Conservation (phyloP, 2,329 filamentous ascomycete species). For the Blastomyces gilchristii region DNA sequence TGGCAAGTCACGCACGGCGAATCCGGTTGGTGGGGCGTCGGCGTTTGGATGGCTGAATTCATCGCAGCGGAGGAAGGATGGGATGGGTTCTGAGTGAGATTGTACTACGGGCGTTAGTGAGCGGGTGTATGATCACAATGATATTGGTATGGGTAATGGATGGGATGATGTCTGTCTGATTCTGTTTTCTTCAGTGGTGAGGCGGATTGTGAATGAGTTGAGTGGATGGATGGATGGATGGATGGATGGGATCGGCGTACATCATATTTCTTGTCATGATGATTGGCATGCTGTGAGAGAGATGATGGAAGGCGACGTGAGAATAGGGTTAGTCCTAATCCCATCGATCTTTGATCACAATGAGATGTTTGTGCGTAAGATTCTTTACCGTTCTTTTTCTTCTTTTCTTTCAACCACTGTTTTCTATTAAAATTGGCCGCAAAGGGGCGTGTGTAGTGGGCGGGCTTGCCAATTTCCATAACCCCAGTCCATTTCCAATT, state of each 20-base stretch:
- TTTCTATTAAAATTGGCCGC: background rate
- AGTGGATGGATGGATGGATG: background rate
- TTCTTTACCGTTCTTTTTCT: no score
- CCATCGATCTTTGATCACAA: background rate
- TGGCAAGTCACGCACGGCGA: constrained; percentile 51
- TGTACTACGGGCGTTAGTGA: background rate
- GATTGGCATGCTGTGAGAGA: background rate
- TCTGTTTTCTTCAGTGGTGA: background rate
- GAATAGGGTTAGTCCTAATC: background rate
- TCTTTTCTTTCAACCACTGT: no score
- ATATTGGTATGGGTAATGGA: background rate
- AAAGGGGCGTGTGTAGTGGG: background rate
- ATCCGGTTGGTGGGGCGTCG: constrained; percentile 44
- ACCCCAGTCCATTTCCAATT: no score
- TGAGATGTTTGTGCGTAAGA: background rate
- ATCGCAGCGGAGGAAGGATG: background rate
- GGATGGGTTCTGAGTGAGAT: background rate
- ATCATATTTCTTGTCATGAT: background rate
- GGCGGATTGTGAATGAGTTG: background rate
- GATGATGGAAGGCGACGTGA: background rate
- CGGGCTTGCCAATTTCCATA: background rate
- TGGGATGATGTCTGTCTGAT: background rate
- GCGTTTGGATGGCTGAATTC: constrained; percentile 10
- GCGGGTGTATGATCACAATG: background rate
- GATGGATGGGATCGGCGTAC: background rate